Base-by-base conservation (phyloP, 495 filamentous ascomycete species). In the Lindgomyces ingoldianus region DNA sequence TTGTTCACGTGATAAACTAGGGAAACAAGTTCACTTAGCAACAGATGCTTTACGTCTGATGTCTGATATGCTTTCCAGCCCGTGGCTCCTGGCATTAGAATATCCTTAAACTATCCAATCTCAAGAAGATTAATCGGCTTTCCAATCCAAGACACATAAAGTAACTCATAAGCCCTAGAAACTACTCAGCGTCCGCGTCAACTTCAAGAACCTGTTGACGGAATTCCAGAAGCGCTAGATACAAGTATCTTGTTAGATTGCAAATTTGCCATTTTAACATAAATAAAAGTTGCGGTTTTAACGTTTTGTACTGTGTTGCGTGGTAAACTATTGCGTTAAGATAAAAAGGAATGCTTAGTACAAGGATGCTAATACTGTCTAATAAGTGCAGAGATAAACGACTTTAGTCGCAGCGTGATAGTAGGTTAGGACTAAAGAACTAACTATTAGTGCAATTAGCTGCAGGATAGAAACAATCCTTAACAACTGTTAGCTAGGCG, bases 271-370 rank as follows among this genome's bases (percentile, higher is more conserved):
- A 39, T 39, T 39, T 39, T 14, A 14, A 39, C 33, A 39, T 39
- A 14, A 39, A 39, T 39, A 14, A 39, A 39, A 39, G 33, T 39
- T 39, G 33, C 33, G 33, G 33, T 39, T 39, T 39, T 39, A 14
- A 6, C 33, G 33, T 39, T 39, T 39, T 39, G 33, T 39, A 39
- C 14, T 39, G 33, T 14, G 33, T 39, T 39, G 33, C 33, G 33
- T 39, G 33, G 33, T 39, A 39, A 39, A 39, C 33, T 14, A 39
- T 39, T 39, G 33, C 33, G 33, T 39, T 39, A n/a, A 48, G 45
- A 48, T 48, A 48, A 48, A n/a, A 48, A 48, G 45, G 45, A n/a
- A 48, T 48, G 45, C 45, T 48, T n/a, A n/a, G 45, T 48, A 48
- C 45, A 18, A 48, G 45, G 45, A 48, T 48, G 45, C 45, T 48